These are phyloP conservation scores for Rhamnella rubrinervis DNA, from an alignment of 331 rosid species.

Conservation along the genomic window DNA sequence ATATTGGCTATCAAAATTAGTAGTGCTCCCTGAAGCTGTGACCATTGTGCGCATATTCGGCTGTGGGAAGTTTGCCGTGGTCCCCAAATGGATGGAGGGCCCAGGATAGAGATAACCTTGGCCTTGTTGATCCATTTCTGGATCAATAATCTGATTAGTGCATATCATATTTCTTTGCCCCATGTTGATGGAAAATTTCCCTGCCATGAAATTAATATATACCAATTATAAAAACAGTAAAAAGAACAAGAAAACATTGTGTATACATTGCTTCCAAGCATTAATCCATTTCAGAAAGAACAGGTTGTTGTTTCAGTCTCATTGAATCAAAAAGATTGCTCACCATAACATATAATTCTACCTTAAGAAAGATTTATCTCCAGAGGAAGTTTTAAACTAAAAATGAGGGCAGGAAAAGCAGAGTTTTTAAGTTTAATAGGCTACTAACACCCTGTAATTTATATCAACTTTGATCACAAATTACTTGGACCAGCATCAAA, in stretches of 20 bases:
- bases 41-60: slow-evolving; percentile 55
- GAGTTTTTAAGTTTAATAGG: too few relatives aligned
- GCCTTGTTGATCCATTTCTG: slow-evolving; percentile 68
- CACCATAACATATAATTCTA: too few relatives aligned
- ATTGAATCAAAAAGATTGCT: neutral
- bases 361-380: too few relatives aligned
- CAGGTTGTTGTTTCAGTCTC: neutral
- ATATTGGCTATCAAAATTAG: slow-evolving; percentile 54
- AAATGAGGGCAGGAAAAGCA: too few relatives aligned
- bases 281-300: neutral
- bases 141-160: slow-evolving; percentile 58
- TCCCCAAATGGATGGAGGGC: slow-evolving; percentile 50
- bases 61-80: slow-evolving; percentile 44
- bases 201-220: slow-evolving; percentile 2
- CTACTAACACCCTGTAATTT: too few relatives aligned
- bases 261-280: neutral
- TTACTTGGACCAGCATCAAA: too few relatives aligned
- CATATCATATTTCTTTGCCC: slow-evolving; percentile 46
- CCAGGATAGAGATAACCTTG: slow-evolving; percentile 61
- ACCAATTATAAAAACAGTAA: slow-evolving; percentile 15
- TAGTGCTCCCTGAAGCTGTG: slow-evolving; percentile 58
- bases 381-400: too few relatives aligned
- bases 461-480: too few relatives aligned
- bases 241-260: neutral
- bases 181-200: slow-evolving; percentile 24